Evolutionary conservation across 805 yeast genomes (phyloP), one percentile per base, ranked within the genome.

Genomic region (Saitoella complicata): DNA sequence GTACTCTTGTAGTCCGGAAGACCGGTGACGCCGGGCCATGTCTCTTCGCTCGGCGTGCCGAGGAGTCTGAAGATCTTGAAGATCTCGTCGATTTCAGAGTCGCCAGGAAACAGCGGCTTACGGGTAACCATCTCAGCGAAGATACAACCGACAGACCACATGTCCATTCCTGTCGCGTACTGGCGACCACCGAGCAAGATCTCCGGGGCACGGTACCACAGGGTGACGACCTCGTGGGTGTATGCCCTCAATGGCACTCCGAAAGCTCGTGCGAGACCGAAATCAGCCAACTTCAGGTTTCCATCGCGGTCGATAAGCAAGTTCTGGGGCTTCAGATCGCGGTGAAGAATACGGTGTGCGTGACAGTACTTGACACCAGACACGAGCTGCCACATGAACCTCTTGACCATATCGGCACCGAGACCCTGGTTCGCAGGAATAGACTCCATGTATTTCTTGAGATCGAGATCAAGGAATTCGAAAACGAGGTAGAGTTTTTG

Each of bases 61-160:
- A 91, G 71, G 44, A 83, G 70, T 51, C 94, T 73, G 65, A 91
- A 91, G 47, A 91, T 91, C 62, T 91, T 73, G 68, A 87, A 87
- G 52, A 91, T 82, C 65, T 91, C 95, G 61, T 91, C 98, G 58
- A 91, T 93, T 61, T 91, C 98, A 7, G 95, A 85, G 60, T 91
- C 95, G 5, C 98, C 98, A 0, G 97, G 94, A 65, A 91, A 88
- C 44, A 91, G 63, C 6, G 98, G 96, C 60, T 84, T 84, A 45
- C 98, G 77, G 55, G 86, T 84, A 46, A 87, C 85, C 97, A 91
- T 87, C 61, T 91, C 98, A 5, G 96, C 98, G 61, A 91, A 82
- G 41, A 91, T 91, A 59, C 96, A 87, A 10, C 98, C 98, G 49
- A 88, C 82, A 7, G 95, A 84, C 98, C 98, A 91, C 81, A 91